These are phyloP conservation scores for Prunus fruticosa DNA, from an alignment of 306 rosid species.

Conservation along the genomic window DNA sequence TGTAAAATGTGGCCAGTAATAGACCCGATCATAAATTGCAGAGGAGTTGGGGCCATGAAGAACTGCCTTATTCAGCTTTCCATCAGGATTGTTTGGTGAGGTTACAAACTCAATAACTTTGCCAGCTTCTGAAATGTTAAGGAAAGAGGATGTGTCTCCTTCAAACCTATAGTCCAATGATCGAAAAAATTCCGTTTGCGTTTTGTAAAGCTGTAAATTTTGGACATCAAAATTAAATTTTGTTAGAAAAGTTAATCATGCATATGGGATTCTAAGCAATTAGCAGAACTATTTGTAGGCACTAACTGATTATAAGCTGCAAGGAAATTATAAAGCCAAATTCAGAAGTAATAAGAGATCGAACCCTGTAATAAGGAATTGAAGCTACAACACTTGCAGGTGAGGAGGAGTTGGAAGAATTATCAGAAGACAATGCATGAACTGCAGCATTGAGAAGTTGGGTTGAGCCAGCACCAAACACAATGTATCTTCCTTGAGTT, in stretches of 20 bases:
- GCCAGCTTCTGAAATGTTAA: constrained; percentile 6
- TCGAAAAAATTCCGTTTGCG: constrained; percentile 36
- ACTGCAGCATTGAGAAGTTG: constrained; percentile 51
- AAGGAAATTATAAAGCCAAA: too few species aligned
- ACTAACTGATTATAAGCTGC: too few species aligned
- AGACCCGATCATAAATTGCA: constrained; percentile 40
- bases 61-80: constrained; percentile 26
- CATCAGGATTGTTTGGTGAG: constrained; percentile 69
- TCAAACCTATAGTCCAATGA: constrained; percentile 30
- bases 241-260: background rate
- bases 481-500: constrained; percentile 32
- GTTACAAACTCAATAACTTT: constrained; percentile 51
- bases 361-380: constrained; percentile 39
- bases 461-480: constrained; percentile 47
- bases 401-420: constrained; percentile 10
- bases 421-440: constrained; percentile 31
- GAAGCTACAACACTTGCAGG: constrained; percentile 23
- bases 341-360: background rate
- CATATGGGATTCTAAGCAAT: too few species aligned
- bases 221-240: background rate
- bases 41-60: constrained; percentile 31
- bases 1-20: constrained; percentile 65
- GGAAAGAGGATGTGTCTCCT: constrained; percentile 41
- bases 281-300: too few species aligned
- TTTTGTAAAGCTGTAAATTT: constrained; percentile 25